phyloP scores from a whole-genome alignment of 169 alveolate genomes.

The Plasmodium knowlesi region DNA sequence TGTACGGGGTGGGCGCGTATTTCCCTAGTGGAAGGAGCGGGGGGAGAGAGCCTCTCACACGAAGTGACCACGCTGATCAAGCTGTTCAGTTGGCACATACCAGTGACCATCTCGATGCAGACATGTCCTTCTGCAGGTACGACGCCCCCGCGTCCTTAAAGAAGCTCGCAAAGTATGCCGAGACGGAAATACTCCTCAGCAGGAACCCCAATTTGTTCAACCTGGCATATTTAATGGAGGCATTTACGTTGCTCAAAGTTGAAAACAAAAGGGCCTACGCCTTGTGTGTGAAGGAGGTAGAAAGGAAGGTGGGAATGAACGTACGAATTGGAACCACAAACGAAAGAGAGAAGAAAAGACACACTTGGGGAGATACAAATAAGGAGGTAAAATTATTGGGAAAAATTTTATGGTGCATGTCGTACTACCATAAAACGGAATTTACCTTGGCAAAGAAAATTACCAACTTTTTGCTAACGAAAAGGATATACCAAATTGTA shows the following conservation, averaged over 20 bases:
- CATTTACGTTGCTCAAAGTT: slow-evolving; percentile 42
- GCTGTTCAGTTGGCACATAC: not conserved
- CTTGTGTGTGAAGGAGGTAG: slow-evolving; percentile 7
- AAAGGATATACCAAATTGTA: slow-evolving; percentile 17
- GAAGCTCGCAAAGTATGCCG: slow-evolving; percentile 27
- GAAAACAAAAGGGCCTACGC: slow-evolving; percentile 45
- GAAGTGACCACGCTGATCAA: not conserved
- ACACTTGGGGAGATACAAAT: not conserved
- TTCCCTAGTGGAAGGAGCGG: not conserved
- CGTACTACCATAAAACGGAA: slow-evolving; percentile 73
- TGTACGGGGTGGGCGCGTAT: not conserved
- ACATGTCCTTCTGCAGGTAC: slow-evolving; percentile 30
- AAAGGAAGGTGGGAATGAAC: not conserved
- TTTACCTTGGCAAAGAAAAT: slow-evolving; percentile 26
- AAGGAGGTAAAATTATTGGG: slow-evolving; percentile 39
- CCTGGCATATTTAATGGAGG: slow-evolving; percentile 70
- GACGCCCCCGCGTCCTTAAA: slow-evolving; percentile 33
- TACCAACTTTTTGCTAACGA: slow-evolving; percentile 27
- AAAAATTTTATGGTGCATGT: slow-evolving; percentile 73
- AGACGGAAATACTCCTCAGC: not conserved
- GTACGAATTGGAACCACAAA: not conserved
- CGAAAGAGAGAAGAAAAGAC: slow-evolving; percentile 7
- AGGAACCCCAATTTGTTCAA: not conserved
- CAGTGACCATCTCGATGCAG: slow-evolving; percentile 25
- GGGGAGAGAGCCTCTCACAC: not conserved